Evolutionary conservation across 1,139 yeast genomes (phyloP), one percentile per base, ranked within the genome.

Genomic region (Geotrichum citri-aurantii): DNA sequence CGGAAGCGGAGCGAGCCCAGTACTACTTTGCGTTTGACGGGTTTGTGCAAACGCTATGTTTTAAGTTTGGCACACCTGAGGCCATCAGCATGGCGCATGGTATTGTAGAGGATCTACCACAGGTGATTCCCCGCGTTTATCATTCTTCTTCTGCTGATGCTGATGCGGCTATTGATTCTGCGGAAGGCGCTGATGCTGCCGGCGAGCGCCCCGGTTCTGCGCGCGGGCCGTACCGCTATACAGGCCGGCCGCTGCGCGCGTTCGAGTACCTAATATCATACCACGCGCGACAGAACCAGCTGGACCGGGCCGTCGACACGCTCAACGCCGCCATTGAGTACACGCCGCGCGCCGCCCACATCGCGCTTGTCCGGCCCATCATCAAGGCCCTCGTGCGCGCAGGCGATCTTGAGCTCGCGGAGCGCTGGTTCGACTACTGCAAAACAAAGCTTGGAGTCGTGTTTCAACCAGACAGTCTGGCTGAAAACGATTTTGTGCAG

Each of bases 21-120:
- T 27, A 31, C 7, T 47, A 46, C 10, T 51, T 57, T 3, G 52
- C 50, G 12, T 44, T 53, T 44, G 59, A 57, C 24, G 42, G 53
- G 40, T 54, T 57, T 53, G 50, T 57, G 3, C 46, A 40, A 5
- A 47, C 55, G 1, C 52, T 57, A 6, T 54, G 57, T 21, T 23
- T 14, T 11, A 42, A 55, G 21, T 53, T 52, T 37, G 47, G 48
- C 8, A 57, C 54, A 19, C 29, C 40, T 12, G 55, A 48, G 46
- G 52, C 59, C 2, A 26, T 54, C 12, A n/a, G 42, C 2, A 44
- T 57, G 19, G 59, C 59, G 10, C 48, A 54, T 47, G 29, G 50
- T 6, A 57, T 57, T 47, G 27, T 57, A 1, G 51, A 48, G 14
- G 55, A 54, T 26, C 12, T 57, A 42, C 40, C 42, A 3, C 40